These are phyloP conservation scores for Amphibolis antarctica DNA, from an alignment of 106 monocot genomes.

Conservation along the genomic window DNA sequence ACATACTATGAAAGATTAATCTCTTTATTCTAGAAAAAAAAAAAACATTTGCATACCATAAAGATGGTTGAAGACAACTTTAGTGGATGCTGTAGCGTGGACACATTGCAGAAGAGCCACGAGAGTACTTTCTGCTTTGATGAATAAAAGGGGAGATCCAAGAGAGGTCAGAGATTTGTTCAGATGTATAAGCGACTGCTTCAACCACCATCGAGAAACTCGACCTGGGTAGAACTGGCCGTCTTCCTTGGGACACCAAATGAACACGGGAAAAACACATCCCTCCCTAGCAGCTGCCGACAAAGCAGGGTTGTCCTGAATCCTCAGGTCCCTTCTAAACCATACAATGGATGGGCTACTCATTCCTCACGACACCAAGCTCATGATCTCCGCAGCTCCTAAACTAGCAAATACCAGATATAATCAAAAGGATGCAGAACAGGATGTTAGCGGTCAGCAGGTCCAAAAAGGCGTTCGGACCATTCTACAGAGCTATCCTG, in stretches of 20 bases:
- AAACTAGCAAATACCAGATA: not conserved
- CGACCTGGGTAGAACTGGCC: constrained; percentile 74
- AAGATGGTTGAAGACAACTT: constrained; percentile 72
- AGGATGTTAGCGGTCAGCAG: not conserved
- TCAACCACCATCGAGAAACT: constrained; percentile 85
- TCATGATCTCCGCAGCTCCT: not conserved
- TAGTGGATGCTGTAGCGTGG: constrained; percentile 36
- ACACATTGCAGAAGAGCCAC: constrained; percentile 56
- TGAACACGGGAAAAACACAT: constrained; percentile 58
- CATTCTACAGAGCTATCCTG: too few relatives aligned
- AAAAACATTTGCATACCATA: constrained; percentile 38
- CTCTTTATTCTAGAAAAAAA: not conserved
- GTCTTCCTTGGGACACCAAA: constrained; percentile 82
- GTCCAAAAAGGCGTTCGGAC: too few relatives aligned
- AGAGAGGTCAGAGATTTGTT: constrained; percentile 51
- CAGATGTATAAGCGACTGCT: constrained; percentile 69
- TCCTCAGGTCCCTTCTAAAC: constrained; percentile 88
- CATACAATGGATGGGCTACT: constrained; percentile 44
- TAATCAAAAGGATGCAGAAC: not conserved
- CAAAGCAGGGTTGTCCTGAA: constrained; percentile 86
- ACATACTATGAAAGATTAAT: not conserved
- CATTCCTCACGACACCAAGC: constrained; percentile 16
- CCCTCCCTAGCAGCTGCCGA: constrained; percentile 47
- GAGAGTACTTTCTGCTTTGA: constrained; percentile 56
- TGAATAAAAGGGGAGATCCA: constrained; percentile 40